Percentiles rank a stretch among this genome's conserved stretches.
Conservation (phyloP, 192 early-diverging fungal species). For the Diversispora epigaea region DNA sequence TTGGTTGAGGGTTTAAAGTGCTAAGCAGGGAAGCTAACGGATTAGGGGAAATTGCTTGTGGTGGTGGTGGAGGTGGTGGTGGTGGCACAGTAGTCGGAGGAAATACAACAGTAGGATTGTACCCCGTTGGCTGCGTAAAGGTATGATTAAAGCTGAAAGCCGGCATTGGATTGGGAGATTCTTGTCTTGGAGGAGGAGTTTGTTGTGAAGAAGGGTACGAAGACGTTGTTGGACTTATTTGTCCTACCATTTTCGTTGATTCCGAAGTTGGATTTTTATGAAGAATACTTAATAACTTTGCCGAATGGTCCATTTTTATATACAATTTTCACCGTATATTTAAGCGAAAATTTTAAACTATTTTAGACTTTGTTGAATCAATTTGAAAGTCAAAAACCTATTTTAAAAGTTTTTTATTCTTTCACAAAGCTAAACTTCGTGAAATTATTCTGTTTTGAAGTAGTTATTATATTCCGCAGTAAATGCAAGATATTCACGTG, state of each 20-base stretch:
- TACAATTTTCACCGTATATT: too few species aligned
- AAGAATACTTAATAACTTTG: conserved; percentile 30
- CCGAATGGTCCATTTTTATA: conserved; percentile 25
- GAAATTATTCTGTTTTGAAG: too few species aligned
- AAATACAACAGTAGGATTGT: neutral
- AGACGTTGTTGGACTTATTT: conserved; percentile 7
- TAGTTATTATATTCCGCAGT: too few species aligned
- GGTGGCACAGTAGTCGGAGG: neutral
- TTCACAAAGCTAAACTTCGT: too few species aligned
- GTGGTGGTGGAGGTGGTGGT: conserved; percentile 21
- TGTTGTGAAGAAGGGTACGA: conserved; percentile 14
- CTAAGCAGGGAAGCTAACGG: neutral
- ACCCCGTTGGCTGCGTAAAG: neutral
- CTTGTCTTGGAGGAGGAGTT: neutral
- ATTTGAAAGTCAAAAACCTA: too few species aligned
- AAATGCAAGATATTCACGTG: too few species aligned
- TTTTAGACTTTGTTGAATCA: too few species aligned
- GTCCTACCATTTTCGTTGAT: neutral
- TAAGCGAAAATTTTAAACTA: too few species aligned
- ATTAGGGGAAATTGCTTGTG: conserved; percentile 15
- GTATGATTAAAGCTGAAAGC: neutral
- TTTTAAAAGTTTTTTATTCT: too few species aligned
- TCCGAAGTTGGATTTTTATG: conserved; percentile 12
- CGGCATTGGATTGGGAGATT: neutral
- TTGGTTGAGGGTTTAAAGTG: neutral